Evolutionary conservation across 306 rosid genomes (phyloP).

Genomic region (Castanopsis chinensis): DNA sequence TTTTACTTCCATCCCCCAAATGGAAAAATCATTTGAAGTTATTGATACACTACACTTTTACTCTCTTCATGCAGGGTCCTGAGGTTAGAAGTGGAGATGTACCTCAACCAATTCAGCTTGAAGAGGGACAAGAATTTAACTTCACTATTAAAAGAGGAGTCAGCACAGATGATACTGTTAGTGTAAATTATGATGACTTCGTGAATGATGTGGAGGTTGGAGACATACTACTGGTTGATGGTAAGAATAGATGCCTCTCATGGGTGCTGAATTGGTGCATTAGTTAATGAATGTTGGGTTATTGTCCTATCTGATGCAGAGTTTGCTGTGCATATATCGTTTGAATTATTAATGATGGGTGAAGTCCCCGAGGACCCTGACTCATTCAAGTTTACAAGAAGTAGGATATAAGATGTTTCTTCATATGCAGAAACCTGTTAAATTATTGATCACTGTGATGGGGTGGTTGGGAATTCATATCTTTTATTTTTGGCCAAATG

Average conservation of each 20-base stretch:
- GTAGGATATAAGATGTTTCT: not conserved
- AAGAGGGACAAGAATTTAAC: constrained; percentile 75
- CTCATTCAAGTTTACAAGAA: not conserved
- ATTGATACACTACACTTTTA: constrained; percentile 1
- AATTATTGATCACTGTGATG: not conserved
- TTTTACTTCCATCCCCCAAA: too few species aligned
- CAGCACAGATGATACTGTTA: constrained; percentile 63
- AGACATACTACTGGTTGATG: constrained; percentile 82
- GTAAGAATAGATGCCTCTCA: constrained; percentile 37
- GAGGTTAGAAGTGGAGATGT: constrained; percentile 98
- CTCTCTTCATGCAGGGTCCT: constrained; percentile 74
- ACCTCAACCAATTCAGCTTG: constrained; percentile 60
- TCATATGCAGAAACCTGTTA: not conserved
- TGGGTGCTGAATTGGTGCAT: constrained; percentile 2
- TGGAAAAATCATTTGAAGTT: not conserved
- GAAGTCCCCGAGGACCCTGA: too few species aligned
- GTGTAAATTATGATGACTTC: constrained; percentile 92
- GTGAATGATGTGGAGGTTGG: constrained; percentile 89
- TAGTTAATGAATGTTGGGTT: constrained; percentile 1
- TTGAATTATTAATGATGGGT: not conserved
- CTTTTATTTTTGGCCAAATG: too few species aligned
- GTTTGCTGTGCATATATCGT: not conserved
- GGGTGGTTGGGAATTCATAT: not conserved
- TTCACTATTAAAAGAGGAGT: constrained; percentile 92
- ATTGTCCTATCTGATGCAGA: not conserved